Percentiles rank a stretch among this genome's conserved stretches.
Conservation (phyloP, 768 basidiomycete genomes). For the Lactarius quietus region DNA sequence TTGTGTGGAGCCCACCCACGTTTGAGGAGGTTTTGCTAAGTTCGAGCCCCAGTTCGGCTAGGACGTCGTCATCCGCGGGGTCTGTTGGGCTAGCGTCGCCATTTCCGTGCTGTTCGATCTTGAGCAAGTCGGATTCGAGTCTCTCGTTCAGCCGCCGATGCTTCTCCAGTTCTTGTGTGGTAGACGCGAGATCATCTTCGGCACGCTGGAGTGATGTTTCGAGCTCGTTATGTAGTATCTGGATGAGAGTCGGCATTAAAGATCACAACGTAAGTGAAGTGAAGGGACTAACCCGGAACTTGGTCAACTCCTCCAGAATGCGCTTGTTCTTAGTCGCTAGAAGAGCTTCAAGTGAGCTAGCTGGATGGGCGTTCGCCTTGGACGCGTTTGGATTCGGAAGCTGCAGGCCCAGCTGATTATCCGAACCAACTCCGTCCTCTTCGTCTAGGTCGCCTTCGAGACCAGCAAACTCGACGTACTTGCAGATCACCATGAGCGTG, state of each 20-base stretch:
- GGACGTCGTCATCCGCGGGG: conserved; percentile 45
- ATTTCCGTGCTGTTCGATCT: conserved; percentile 61
- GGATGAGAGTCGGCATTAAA: neutral
- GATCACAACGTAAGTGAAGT: neutral
- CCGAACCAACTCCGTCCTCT: conserved; percentile 38
- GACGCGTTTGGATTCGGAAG: conserved; percentile 89
- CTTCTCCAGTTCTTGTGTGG: conserved; percentile 67
- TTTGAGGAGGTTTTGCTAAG: conserved; percentile 42
- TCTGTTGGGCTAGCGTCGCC: conserved; percentile 31
- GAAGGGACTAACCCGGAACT: conserved; percentile 63
- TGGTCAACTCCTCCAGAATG: conserved; percentile 88
- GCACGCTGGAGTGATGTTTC: conserved; percentile 60
- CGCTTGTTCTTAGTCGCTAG: conserved; percentile 93
- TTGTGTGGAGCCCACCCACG: conserved; percentile 11
- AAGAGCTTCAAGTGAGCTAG: conserved; percentile 84
- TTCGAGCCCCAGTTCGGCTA: conserved; percentile 62
- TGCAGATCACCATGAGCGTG: conserved; percentile 4
- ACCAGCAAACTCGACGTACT: conserved; percentile 97
- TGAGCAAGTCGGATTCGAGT: conserved; percentile 86
- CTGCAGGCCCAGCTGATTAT: conserved; percentile 49
- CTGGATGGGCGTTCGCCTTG: conserved; percentile 71
- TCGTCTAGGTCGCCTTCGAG: conserved; percentile 73
- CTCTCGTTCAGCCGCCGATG: conserved; percentile 81
- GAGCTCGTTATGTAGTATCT: conserved; percentile 85
- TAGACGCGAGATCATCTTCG: conserved; percentile 54